Evolutionary conservation across 2,329 filamentous ascomycete genomes (phyloP).

Genomic region (Dothistroma septosporum): DNA sequence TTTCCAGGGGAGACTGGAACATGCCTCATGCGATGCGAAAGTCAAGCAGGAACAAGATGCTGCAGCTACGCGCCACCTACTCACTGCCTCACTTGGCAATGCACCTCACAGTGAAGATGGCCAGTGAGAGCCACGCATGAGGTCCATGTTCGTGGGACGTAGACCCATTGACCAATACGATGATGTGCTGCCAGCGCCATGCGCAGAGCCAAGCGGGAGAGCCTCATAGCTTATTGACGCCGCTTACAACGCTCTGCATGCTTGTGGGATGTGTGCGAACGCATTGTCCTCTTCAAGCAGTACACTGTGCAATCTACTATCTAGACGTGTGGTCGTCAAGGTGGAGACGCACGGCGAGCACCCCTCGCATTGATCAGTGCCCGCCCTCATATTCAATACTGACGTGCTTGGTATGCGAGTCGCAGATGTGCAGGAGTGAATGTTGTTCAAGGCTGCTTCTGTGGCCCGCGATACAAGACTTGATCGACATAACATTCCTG

Average conservation of each 20-base stretch:
- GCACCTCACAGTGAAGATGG: not conserved
- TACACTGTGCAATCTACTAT: not conserved
- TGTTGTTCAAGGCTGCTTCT: not conserved
- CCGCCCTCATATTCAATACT: not conserved
- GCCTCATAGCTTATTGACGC: not conserved
- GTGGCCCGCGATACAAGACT: not conserved
- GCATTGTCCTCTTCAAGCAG: not conserved
- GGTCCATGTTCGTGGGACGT: not conserved
- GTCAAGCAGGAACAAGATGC: not conserved
- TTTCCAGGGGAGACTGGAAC: not conserved
- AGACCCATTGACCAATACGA: not conserved
- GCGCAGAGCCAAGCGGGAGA: not conserved
- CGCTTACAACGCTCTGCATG: not conserved
- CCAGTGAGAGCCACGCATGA: not conserved
- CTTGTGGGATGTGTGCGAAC: not conserved
- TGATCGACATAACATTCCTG: not conserved
- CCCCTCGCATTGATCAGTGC: too few relatives aligned
- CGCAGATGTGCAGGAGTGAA: too few relatives aligned
- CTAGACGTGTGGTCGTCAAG: too few relatives aligned
- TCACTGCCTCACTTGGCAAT: not conserved
- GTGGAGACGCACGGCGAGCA: too few relatives aligned
- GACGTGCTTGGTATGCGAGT: not conserved
- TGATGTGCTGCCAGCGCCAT: not conserved
- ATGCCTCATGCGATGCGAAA: not conserved
- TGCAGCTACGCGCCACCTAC: not conserved